Evolutionary conservation across 371 early-diverging fungal genomes (phyloP).

Genomic region (Mucor plumbeus): DNA sequence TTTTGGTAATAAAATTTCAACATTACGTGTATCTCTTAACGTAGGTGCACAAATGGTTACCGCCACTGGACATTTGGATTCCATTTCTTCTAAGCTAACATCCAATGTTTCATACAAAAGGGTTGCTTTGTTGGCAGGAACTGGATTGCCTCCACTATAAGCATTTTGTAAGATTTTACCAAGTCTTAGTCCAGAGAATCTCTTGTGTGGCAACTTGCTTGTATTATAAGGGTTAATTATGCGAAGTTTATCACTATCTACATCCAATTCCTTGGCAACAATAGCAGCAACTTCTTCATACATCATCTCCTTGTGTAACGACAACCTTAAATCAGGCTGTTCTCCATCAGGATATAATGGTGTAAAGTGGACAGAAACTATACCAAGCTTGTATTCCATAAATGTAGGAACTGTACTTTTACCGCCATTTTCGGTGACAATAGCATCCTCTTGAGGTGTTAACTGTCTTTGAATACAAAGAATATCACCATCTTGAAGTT

Average conservation of each 20-base stretch:
- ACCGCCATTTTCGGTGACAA: slow-evolving; percentile 27
- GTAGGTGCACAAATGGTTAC: slow-evolving; percentile 62
- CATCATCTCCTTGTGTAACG: slow-evolving; percentile 27
- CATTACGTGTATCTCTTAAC: slow-evolving; percentile 32
- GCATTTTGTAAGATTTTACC: slow-evolving; percentile 28
- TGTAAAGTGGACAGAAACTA: slow-evolving; percentile 72
- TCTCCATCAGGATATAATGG: slow-evolving; percentile 35
- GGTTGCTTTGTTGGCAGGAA: slow-evolving; percentile 12
- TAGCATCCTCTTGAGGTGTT: slow-evolving; percentile 56
- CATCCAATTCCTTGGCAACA: slow-evolving; percentile 27
- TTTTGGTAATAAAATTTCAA: slow-evolving; percentile 41
- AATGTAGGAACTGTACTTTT: slow-evolving; percentile 67
- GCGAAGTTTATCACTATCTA: slow-evolving; percentile 44
- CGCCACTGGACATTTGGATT: slow-evolving; percentile 70
- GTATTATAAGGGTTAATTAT: slow-evolving; percentile 28
- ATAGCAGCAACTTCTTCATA: slow-evolving; percentile 31
- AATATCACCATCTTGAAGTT: slow-evolving; percentile 92
- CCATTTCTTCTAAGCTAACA: slow-evolving; percentile 79
- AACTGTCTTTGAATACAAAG: slow-evolving; percentile 78
- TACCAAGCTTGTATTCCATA: slow-evolving; percentile 75
- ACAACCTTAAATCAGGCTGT: slow-evolving; percentile 29
- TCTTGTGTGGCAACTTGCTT: slow-evolving; percentile 22
- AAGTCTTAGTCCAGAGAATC: slow-evolving; percentile 31
- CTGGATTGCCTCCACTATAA: not conserved
- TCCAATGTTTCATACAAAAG: slow-evolving; percentile 86